Conservation (phyloP, 306 rosid species). For the Canavalia ensiformis region DNA sequence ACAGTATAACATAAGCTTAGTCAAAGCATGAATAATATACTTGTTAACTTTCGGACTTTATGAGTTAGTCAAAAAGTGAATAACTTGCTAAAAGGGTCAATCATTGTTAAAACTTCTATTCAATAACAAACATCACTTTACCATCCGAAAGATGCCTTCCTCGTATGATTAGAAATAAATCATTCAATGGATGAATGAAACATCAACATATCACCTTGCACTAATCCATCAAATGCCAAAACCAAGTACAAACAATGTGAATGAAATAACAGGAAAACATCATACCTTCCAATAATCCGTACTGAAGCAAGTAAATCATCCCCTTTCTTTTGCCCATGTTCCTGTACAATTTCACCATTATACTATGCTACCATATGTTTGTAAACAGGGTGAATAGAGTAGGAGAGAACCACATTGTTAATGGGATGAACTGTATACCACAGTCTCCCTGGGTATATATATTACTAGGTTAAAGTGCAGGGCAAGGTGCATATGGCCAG, state of each 20-base stretch:
- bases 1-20: background rate
- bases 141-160: slow-evolving; percentile 38
- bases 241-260: background rate
- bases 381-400: background rate
- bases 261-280: background rate
- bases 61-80: no score
- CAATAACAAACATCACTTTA: slow-evolving; percentile 23
- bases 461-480: background rate
- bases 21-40: background rate
- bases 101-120: slow-evolving; percentile 12
- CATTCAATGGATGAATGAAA: slow-evolving; percentile 14
- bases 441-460: background rate
- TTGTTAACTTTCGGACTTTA: no score
- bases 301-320: slow-evolving; percentile 94
- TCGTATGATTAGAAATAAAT: slow-evolving; percentile 34
- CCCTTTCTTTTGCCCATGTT: slow-evolving; percentile 84
- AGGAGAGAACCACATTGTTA: background rate
- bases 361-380: slow-evolving; percentile 28
- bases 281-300: slow-evolving; percentile 89
- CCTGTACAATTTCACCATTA: slow-evolving; percentile 62
- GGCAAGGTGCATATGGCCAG: background rate
- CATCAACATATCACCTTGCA: slow-evolving; percentile 6
- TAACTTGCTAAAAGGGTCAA: slow-evolving; percentile 31
- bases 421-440: background rate
- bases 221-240: slow-evolving; percentile 19